These are phyloP conservation scores for Neospermospora avenae DNA, from an alignment of 2,329 filamentous ascomycete genomes.

Conservation along the genomic window DNA sequence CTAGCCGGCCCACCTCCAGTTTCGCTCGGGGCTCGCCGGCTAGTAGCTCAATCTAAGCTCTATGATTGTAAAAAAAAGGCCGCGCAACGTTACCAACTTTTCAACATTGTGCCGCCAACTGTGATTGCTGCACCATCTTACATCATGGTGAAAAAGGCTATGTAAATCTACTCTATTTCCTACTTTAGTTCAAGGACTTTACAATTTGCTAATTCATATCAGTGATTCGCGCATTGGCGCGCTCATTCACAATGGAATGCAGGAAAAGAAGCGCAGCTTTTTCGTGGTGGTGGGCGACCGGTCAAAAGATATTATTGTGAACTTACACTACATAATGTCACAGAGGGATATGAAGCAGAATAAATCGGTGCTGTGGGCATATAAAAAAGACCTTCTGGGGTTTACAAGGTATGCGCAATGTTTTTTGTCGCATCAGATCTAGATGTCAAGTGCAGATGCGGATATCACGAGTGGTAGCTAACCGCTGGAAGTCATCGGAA, in stretches of 20 bases:
- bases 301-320: constrained; percentile 94
- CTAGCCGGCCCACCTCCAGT: no score
- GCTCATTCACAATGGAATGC: constrained; percentile 85
- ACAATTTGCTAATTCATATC: constrained; percentile 15
- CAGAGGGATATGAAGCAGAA: constrained; percentile 88
- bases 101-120: not conserved
- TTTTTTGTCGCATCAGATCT: constrained; percentile 2
- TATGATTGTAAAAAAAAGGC: constrained; percentile 17
- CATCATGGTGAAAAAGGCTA: constrained; percentile 34
- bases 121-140: constrained; percentile 14
- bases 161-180: constrained; percentile 20
- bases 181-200: not conserved
- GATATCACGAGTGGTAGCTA: not conserved
- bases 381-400: constrained; percentile 94
- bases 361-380: constrained; percentile 96
- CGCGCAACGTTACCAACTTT: not conserved
- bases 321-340: constrained; percentile 90
- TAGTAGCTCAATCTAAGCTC: constrained; percentile 13
- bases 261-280: constrained; percentile 97
- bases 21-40: no score
- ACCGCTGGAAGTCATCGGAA: constrained; percentile 70
- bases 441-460: not conserved
- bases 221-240: constrained; percentile 88
- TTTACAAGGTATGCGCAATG: constrained; percentile 64
- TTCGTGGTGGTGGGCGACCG: constrained; percentile 94